phyloP scores from a whole-genome alignment of 345 rosid genomes.

The Bretschneidera sinensis region DNA sequence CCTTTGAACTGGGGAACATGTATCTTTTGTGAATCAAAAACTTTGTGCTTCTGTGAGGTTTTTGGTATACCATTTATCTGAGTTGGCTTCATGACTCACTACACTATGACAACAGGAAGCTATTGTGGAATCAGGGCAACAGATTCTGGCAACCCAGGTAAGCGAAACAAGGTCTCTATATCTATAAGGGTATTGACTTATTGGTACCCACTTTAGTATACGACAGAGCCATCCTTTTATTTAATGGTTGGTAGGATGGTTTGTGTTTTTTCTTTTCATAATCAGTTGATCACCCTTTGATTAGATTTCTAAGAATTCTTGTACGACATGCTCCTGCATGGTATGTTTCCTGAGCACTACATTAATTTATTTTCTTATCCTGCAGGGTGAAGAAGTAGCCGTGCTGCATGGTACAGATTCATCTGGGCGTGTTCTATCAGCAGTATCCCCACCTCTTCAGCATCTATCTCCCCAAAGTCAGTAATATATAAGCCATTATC shows the following conservation, averaged over 20 bases:
- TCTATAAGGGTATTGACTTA: too few relatives aligned
- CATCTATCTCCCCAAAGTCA: conserved; percentile 10
- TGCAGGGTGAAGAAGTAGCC: conserved; percentile 26
- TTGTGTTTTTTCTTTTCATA: background rate
- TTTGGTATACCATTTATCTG: background rate
- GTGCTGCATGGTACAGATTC: background rate
- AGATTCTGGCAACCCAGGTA: background rate
- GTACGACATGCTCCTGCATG: too few relatives aligned
- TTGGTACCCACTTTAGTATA: too few relatives aligned
- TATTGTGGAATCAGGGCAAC: background rate
- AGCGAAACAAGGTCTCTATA: background rate
- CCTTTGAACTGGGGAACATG: background rate
- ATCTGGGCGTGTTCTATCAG: conserved; percentile 5
- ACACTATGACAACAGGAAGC: conserved; percentile 12
- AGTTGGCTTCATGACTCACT: background rate
- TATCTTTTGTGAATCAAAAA: background rate
- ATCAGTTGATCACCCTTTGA: background rate
- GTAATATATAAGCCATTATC: too few relatives aligned
- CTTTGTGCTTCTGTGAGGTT: background rate
- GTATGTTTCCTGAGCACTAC: background rate
- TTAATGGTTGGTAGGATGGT: too few relatives aligned
- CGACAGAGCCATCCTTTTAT: too few relatives aligned
- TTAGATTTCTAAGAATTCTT: background rate
- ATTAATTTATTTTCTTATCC: background rate
- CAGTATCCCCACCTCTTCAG: conserved; percentile 16